Evolutionary conservation across 306 rosid genomes (phyloP).

Genomic region (Abrus precatorius): DNA sequence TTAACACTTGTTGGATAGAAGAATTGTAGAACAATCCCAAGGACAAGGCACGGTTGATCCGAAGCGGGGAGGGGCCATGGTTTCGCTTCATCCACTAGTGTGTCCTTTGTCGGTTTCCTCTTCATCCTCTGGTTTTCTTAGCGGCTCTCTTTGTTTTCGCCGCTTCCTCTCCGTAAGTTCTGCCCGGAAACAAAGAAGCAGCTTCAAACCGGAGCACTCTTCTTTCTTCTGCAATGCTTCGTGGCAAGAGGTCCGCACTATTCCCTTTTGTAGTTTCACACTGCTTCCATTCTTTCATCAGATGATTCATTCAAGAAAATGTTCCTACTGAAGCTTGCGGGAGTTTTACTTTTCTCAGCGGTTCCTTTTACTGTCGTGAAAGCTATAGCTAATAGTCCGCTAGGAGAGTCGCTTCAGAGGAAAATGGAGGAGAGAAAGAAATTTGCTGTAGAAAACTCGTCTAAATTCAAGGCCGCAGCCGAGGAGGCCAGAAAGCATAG

Average conservation of each 20-base stretch:
- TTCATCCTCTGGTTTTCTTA: constrained; percentile 44
- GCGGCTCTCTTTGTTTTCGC: constrained; percentile 18
- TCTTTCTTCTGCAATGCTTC: constrained; percentile 69
- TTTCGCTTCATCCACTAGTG: constrained; percentile 35
- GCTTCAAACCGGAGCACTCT: constrained; percentile 11
- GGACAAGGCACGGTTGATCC: not conserved
- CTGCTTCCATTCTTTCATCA: not conserved
- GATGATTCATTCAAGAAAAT: not conserved
- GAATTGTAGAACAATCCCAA: too few species aligned
- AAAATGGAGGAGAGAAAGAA: constrained; percentile 68
- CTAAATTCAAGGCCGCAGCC: constrained; percentile 66
- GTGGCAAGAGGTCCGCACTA: constrained; percentile 82
- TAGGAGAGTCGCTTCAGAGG: constrained; percentile 85
- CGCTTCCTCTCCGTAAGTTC: constrained; percentile 1
- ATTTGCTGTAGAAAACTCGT: constrained; percentile 58
- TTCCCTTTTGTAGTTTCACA: not conserved
- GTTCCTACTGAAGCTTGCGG: constrained; percentile 68
- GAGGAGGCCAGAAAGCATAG: constrained; percentile 72
- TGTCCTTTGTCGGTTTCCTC: constrained; percentile 48
- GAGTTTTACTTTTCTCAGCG: constrained; percentile 88
- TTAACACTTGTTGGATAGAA: too few species aligned
- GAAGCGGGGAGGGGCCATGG: constrained; percentile 49
- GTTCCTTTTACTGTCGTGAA: constrained; percentile 92
- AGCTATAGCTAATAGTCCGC: constrained; percentile 88
- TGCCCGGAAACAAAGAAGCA: constrained; percentile 38